phyloP scores from a whole-genome alignment of 306 rosid species.

The Pterocarpus macrocarpus region DNA sequence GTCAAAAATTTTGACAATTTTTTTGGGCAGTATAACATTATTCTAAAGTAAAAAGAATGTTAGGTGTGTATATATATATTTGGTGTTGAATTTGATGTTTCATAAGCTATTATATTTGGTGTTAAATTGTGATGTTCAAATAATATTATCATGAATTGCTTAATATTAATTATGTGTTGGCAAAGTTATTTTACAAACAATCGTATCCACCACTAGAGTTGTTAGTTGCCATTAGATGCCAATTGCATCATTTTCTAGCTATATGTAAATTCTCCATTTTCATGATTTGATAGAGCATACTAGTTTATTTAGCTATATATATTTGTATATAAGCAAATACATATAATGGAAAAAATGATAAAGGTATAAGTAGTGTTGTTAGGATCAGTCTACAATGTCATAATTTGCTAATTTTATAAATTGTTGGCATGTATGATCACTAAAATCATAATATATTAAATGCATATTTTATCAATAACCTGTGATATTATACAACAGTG shows the following conservation, averaged over 20 bases:
- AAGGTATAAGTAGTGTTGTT: neutral
- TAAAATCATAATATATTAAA: constrained; percentile 5
- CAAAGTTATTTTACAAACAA: neutral
- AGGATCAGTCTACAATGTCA: neutral
- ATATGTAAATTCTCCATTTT: constrained; percentile 13
- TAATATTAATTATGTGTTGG: neutral
- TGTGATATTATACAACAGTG: neutral
- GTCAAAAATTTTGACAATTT: too few relatives aligned
- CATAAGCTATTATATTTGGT: too few relatives aligned
- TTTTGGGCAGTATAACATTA: too few relatives aligned
- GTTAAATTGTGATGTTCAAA: too few relatives aligned
- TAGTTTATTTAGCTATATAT: neutral
- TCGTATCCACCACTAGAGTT: neutral
- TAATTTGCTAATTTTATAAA: neutral
- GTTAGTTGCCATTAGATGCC: constrained; percentile 11
- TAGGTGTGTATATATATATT: too few relatives aligned
- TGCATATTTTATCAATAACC: neutral
- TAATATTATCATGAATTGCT: too few relatives aligned
- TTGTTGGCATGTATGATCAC: neutral
- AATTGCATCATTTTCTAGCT: constrained; percentile 10
- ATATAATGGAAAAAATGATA: neutral
- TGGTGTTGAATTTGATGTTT: too few relatives aligned
- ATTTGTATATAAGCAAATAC: neutral
- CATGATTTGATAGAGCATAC: neutral
- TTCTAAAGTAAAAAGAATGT: too few relatives aligned